These are phyloP conservation scores for Eucalyptus pauciflora DNA, from an alignment of 345 rosid species.

Conservation along the genomic window DNA sequence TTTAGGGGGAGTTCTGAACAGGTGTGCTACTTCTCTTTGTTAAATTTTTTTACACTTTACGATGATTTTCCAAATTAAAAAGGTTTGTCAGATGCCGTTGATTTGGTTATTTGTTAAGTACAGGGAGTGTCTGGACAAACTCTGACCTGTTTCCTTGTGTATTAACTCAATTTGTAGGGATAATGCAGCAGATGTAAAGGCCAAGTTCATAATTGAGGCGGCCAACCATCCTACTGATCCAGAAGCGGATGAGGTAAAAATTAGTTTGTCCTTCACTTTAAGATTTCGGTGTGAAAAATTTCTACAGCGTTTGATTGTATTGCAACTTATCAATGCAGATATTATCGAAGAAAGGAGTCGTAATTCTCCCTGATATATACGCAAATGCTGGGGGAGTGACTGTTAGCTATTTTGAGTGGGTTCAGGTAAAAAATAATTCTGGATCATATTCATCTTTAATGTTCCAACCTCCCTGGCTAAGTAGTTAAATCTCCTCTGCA, in stretches of 20 bases:
- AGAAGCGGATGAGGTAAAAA: conserved; percentile 89
- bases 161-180: conserved; percentile 30
- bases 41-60: background rate
- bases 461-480: background rate
- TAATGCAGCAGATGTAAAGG: conserved; percentile 85
- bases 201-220: conserved; percentile 92
- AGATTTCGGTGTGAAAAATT: background rate
- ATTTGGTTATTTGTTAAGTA: background rate
- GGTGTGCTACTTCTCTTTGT: conserved; percentile 16
- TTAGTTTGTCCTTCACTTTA: background rate
- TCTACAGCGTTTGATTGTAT: background rate
- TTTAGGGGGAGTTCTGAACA: conserved; percentile 91
- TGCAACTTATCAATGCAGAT: conserved; percentile 37
- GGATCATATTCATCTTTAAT: background rate
- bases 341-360: conserved; percentile 80
- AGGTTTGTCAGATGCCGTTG: background rate
- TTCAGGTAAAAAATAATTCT: conserved; percentile 42
- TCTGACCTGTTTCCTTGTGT: background rate
- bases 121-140: background rate
- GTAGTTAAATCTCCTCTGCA: background rate
- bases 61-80: background rate
- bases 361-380: conserved; percentile 93
- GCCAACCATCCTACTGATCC: conserved; percentile 99
- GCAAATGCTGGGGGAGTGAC: conserved; percentile 99
- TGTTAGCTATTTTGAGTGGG: conserved; percentile 99